phyloP scores from a whole-genome alignment of 2,329 filamentous ascomycete species.

The Thermomyces lanuginosus region DNA sequence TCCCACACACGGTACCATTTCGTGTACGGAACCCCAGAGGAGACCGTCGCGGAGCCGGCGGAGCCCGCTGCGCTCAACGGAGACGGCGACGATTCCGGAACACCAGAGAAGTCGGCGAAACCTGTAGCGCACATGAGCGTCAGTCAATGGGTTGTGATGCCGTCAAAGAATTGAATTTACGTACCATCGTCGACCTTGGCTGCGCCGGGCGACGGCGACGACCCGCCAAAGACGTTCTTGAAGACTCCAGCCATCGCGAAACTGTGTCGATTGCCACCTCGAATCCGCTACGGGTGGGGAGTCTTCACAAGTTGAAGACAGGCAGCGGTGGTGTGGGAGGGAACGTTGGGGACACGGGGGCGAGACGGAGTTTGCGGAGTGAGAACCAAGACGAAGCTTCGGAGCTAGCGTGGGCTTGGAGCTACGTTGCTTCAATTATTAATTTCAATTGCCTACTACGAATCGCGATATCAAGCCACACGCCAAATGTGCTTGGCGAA shows the following conservation, averaged over 20 bases:
- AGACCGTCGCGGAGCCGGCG: conserved; percentile 22
- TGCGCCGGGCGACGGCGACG: conserved; percentile 14
- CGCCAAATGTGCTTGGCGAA: no score
- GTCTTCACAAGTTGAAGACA: conserved; percentile 4
- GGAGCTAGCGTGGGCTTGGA: no score
- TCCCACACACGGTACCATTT: conserved; percentile 97
- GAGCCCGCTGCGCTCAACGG: conserved; percentile 30
- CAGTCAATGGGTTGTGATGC: conserved; percentile 3
- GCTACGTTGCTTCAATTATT: no score
- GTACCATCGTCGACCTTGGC: conserved; percentile 22
- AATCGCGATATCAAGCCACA: no score
- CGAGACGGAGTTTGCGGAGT: no score
- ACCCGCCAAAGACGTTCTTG: conserved; percentile 24
- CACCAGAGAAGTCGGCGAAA: conserved; percentile 58
- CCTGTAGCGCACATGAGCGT: neutral
- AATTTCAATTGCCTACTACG: no score
- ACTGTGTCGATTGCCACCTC: no score
- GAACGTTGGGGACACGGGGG: no score
- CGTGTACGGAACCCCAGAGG: conserved; percentile 52
- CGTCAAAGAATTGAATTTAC: conserved; percentile 6
- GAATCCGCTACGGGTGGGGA: conserved; percentile 2
- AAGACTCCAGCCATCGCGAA: conserved; percentile 23
- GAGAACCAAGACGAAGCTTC: no score
- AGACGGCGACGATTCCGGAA: conserved; percentile 46
- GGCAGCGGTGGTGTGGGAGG: conserved; percentile 3